Base-by-base conservation (phyloP, 1,139 yeast species). In the Suhomyces yuchorum region DNA sequence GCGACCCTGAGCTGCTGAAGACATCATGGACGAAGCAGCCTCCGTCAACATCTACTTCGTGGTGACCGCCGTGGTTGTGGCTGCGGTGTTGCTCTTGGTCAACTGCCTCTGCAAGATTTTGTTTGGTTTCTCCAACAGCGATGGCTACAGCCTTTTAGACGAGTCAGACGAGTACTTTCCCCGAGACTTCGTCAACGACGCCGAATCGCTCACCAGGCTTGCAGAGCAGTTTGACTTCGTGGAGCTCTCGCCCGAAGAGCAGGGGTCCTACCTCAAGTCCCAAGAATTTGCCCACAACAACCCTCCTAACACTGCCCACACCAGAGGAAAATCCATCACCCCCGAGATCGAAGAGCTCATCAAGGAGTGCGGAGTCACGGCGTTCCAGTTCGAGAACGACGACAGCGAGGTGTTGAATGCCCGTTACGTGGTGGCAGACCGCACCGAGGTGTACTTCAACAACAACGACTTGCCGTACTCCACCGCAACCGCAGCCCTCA, bases 401-500 rank as follows among this genome's bases (percentile, higher is more conserved):
- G 61, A 61, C 37, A 43, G 46, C 20, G 58, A 56, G 18, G 56
- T 59, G 30, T 56, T 71, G 22, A 58, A 60, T 34, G 70, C 78
- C 3, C 58, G 75, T 11, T 75, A 58, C 51, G 55, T 78, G 4
- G 78, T 86, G 8, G 87, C 83, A 46, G 93, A 85, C 60, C 77
- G 78, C 53, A 76, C 87, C 7, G 92, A 85, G 53, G 65, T 87
- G 15, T 63, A 68, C 41, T 86, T 87, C 57, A 41, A 52, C 37
- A 67, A 72, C 46, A 74, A 75, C 53, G 77, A 71, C 51, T 49
- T 62, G 11, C 75, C 78, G 2, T 75, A 73, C 56, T 67, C 75
- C 7, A 73, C 77, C 0, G 77, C 85, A 0, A 74, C 79, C 0
- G 60, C 77, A 9, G 65, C 78, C 1, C 66, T 86, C 54, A 86